These are phyloP conservation scores for Trichoderma sp. DNA, from an alignment of 2,329 filamentous ascomycete species.

Conservation along the genomic window DNA sequence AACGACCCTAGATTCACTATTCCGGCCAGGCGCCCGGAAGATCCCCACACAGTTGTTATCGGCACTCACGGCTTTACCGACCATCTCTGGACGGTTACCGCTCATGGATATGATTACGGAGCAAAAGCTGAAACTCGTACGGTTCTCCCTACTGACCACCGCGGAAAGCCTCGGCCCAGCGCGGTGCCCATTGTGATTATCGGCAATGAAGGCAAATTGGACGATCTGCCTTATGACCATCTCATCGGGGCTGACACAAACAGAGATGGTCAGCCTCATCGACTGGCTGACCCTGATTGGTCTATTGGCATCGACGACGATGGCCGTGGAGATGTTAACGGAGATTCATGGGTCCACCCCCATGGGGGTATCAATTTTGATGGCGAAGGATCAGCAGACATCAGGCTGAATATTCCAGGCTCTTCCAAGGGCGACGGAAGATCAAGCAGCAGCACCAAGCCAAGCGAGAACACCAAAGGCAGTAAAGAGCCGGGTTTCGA, in stretches of 20 bases:
- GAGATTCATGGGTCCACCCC: background rate
- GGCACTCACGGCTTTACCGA: conserved; percentile 22
- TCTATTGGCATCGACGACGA: background rate
- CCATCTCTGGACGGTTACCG: conserved; percentile 21
- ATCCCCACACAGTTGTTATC: conserved; percentile 23
- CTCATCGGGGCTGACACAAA: background rate
- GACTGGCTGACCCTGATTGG: background rate
- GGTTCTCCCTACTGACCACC: conserved; percentile 24
- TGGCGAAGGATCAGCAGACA: too few species aligned
- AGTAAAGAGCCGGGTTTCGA: background rate
- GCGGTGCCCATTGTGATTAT: conserved; percentile 21
- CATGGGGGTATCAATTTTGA: background rate
- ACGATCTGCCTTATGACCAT: background rate
- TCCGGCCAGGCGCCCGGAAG: conserved; percentile 17
- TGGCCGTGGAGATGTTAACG: background rate
- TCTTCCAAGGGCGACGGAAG: too few species aligned
- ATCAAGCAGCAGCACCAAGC: too few species aligned
- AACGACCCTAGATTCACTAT: conserved; percentile 20
- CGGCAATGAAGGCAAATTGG: conserved; percentile 16
- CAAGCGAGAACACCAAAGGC: background rate
- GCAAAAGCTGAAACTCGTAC: conserved; percentile 18
- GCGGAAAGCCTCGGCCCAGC: conserved; percentile 23
- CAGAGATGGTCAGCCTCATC: conserved; percentile 2
- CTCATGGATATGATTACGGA: conserved; percentile 14
- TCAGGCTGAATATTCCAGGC: too few species aligned